These are phyloP conservation scores for Lotus japonicus DNA, from an alignment of 306 rosid species.

Conservation along the genomic window DNA sequence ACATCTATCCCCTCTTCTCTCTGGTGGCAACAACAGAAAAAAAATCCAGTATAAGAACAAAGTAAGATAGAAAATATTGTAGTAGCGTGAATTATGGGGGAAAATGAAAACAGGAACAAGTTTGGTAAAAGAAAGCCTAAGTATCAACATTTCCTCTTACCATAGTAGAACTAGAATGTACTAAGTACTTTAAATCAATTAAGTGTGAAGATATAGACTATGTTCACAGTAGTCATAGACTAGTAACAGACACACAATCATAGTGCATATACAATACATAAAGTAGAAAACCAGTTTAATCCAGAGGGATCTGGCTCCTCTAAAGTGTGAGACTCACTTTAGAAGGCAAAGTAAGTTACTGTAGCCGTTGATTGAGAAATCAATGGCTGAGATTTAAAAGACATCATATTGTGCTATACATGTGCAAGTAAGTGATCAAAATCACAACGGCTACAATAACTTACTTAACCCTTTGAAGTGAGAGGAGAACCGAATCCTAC, in stretches of 20 bases:
- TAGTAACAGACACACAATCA: background rate
- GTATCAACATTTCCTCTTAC: background rate
- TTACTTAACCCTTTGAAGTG: no score
- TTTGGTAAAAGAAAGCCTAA: background rate
- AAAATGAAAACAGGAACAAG: background rate
- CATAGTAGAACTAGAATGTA: background rate
- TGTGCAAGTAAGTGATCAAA: no score
- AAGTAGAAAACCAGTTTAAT: no score
- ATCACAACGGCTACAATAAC: no score
- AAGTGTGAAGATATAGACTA: background rate
- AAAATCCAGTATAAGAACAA: slow-evolving; percentile 2
- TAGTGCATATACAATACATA: background rate
- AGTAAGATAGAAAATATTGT: background rate
- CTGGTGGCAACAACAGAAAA: slow-evolving; percentile 28
- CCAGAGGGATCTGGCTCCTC: no score
- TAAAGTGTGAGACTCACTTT: no score
- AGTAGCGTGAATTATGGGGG: background rate
- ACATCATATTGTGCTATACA: no score
- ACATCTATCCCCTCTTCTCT: slow-evolving; percentile 70
- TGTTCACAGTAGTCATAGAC: background rate
- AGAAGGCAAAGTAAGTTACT: no score
- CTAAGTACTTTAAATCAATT: background rate
- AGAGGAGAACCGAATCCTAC: no score
- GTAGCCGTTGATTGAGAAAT: no score
- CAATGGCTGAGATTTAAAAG: no score